These are phyloP conservation scores for Penicillium alfredii DNA, from an alignment of 495 filamentous ascomycete species.

Conservation along the genomic window DNA sequence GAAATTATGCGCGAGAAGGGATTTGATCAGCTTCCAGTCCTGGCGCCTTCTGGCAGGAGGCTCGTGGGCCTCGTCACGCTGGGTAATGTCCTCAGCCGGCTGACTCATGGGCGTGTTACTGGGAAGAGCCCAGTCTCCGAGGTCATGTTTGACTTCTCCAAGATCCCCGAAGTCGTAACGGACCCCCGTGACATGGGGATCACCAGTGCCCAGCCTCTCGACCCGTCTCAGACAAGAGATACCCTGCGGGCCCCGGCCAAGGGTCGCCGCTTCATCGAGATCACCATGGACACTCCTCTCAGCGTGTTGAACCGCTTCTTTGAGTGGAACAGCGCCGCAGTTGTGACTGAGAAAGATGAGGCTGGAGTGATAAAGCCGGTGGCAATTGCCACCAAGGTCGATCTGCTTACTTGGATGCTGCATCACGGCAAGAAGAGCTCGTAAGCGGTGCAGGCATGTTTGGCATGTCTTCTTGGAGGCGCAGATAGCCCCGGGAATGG, in stretches of 20 bases:
- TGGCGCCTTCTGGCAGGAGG: constrained; percentile 57
- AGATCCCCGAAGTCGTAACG: constrained; percentile 79
- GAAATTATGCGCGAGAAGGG: constrained; percentile 96
- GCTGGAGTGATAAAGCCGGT: constrained; percentile 65
- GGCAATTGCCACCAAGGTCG: constrained; percentile 94
- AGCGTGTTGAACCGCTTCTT: constrained; percentile 83
- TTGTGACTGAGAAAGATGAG: constrained; percentile 71
- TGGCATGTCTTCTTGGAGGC: too few relatives aligned
- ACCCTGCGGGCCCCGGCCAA: constrained; percentile 19
- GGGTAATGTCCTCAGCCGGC: constrained; percentile 86
- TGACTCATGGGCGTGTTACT: constrained; percentile 72
- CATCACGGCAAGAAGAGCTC: constrained; percentile 58
- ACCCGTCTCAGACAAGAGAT: not conserved
- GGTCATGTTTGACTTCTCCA: constrained; percentile 95
- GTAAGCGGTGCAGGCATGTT: too few relatives aligned
- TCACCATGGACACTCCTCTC: constrained; percentile 84
- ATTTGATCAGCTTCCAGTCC: constrained; percentile 93
- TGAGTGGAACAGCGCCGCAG: constrained; percentile 93
- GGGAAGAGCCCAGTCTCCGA: constrained; percentile 66
- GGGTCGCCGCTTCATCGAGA: constrained; percentile 78
- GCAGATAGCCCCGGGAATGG: too few relatives aligned
- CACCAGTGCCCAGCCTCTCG: constrained; percentile 8
- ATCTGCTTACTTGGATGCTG: constrained; percentile 87
- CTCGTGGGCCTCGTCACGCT: constrained; percentile 90
- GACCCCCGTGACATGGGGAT: constrained; percentile 61